A percentile compares a stretch with the other conserved stretches of the same genome.
These are phyloP conservation scores for Wickerhamomyces mucosus DNA, from an alignment of 805 yeast species.

Conservation along the genomic window DNA sequence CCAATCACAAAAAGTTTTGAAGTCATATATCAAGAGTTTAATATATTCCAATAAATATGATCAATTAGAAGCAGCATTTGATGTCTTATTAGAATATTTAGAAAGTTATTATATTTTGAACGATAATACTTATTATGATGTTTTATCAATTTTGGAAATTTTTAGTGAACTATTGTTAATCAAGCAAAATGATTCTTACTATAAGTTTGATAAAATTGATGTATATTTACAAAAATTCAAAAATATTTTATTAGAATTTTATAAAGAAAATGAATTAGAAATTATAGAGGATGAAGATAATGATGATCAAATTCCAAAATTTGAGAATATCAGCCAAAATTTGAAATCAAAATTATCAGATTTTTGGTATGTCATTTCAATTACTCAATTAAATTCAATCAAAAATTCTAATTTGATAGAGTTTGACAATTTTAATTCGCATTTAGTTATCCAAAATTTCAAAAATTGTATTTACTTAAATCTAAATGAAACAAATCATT, in stretches of 20 bases:
- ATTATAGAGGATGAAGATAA: slow-evolving; percentile 3
- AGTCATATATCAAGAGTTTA: slow-evolving; percentile 27
- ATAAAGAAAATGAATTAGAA: slow-evolving; percentile 4
- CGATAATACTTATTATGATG: slow-evolving; percentile 26
- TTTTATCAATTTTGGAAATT: slow-evolving; percentile 21
- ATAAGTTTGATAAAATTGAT: slow-evolving; percentile 8
- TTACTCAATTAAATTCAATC: background rate
- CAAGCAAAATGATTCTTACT: background rate
- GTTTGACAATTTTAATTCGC: background rate
- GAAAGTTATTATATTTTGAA: slow-evolving; percentile 28
- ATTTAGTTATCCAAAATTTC: slow-evolving; percentile 2
- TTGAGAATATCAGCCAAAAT: too few species aligned
- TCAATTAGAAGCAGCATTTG: slow-evolving; percentile 25
- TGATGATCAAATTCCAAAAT: background rate
- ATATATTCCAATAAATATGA: slow-evolving; percentile 7
- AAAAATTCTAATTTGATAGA: background rate
- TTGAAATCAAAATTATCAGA: slow-evolving; percentile 3
- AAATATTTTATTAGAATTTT: slow-evolving; percentile 8
- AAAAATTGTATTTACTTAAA: slow-evolving; percentile 12
- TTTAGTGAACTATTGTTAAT: slow-evolving; percentile 7
- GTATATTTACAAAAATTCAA: slow-evolving; percentile 5
- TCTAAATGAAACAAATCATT: slow-evolving; percentile 1
- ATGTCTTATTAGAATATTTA: slow-evolving; percentile 32
- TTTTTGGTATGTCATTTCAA: slow-evolving; percentile 12
- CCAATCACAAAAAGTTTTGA: slow-evolving; percentile 30